These are phyloP conservation scores for Yamadazyma blattariae DNA, from an alignment of 1,139 yeast genomes.

Conservation along the genomic window DNA sequence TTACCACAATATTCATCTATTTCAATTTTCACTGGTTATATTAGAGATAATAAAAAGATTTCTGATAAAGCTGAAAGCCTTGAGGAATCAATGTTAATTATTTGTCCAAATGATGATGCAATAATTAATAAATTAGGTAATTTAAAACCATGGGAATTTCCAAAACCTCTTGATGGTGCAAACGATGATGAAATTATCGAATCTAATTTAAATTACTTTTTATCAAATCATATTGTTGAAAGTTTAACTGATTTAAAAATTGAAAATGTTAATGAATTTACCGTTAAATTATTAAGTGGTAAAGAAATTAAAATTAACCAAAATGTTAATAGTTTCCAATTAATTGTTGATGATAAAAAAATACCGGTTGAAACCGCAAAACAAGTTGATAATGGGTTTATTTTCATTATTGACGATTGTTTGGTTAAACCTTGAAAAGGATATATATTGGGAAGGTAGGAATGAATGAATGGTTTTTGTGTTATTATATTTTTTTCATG, in stretches of 20 bases:
- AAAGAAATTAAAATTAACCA: constrained; percentile 41
- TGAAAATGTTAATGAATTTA: constrained; percentile 12
- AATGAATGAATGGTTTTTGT: constrained; percentile 2
- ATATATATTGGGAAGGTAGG: constrained; percentile 1
- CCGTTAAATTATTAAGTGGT: constrained; percentile 30
- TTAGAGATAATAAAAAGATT: constrained; percentile 50
- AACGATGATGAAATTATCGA: constrained; percentile 38
- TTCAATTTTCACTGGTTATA: constrained; percentile 53
- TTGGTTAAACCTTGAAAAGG: constrained; percentile 24
- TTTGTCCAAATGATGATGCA: constrained; percentile 63
- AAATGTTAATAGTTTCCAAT: constrained; percentile 28
- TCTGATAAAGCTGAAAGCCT: constrained; percentile 38
- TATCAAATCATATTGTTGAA: constrained; percentile 50
- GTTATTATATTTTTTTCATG: neutral
- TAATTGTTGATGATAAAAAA: constrained; percentile 3
- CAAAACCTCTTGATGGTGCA: constrained; percentile 36
- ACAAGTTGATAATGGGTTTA: constrained; percentile 57
- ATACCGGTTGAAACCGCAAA: constrained; percentile 38
- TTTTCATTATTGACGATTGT: constrained; percentile 47
- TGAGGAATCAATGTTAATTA: constrained; percentile 40
- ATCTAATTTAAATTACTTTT: constrained; percentile 48
- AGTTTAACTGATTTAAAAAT: constrained; percentile 16
- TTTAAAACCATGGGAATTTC: constrained; percentile 71
- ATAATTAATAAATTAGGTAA: constrained; percentile 31
- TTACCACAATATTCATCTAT: constrained; percentile 44